These are phyloP conservation scores for Terfezia boudieri DNA, from an alignment of 495 filamentous ascomycete genomes.

Conservation along the genomic window DNA sequence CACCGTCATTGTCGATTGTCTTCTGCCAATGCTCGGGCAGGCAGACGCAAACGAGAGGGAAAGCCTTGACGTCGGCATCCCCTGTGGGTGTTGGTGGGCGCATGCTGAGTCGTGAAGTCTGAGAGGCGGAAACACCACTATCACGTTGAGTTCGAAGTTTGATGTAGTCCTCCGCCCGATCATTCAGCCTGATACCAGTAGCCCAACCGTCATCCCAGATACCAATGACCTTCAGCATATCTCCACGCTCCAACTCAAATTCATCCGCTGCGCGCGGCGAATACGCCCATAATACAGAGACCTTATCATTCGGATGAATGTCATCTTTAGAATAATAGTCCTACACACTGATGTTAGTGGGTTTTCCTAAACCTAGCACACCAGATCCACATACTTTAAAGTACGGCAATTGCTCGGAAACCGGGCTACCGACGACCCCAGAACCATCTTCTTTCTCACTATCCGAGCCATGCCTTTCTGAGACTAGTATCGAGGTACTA, in stretches of 20 bases:
- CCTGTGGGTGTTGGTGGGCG: constrained; percentile 25
- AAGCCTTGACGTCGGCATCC: constrained; percentile 84
- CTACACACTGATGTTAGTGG: not conserved
- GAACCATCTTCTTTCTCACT: constrained; percentile 61
- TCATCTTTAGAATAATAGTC: constrained; percentile 98
- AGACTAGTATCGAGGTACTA: constrained; percentile 54
- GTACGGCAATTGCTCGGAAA: constrained; percentile 80
- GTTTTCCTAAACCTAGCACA: not conserved
- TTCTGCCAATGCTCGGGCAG: constrained; percentile 92
- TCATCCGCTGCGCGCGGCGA: constrained; percentile 84
- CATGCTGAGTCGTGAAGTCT: constrained; percentile 32
- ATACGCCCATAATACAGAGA: constrained; percentile 90
- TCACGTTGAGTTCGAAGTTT: constrained; percentile 56
- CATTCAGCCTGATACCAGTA: constrained; percentile 63
- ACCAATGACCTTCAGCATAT: constrained; percentile 96
- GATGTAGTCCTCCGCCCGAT: constrained; percentile 77
- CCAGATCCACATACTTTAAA: constrained; percentile 40
- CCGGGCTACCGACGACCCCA: constrained; percentile 42
- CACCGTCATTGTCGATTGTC: constrained; percentile 66
- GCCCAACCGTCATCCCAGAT: constrained; percentile 99
- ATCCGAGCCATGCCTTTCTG: constrained; percentile 41
- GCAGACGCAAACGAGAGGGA: constrained; percentile 94
- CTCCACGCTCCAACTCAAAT: constrained; percentile 79
- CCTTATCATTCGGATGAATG: constrained; percentile 74
- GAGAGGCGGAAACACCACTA: constrained; percentile 75